Percentiles rank a stretch among this genome's conserved stretches.
These are phyloP conservation scores for Globisporangium cylindrosporum DNA, from an alignment of 352 stramenopile genomes.

Conservation along the genomic window DNA sequence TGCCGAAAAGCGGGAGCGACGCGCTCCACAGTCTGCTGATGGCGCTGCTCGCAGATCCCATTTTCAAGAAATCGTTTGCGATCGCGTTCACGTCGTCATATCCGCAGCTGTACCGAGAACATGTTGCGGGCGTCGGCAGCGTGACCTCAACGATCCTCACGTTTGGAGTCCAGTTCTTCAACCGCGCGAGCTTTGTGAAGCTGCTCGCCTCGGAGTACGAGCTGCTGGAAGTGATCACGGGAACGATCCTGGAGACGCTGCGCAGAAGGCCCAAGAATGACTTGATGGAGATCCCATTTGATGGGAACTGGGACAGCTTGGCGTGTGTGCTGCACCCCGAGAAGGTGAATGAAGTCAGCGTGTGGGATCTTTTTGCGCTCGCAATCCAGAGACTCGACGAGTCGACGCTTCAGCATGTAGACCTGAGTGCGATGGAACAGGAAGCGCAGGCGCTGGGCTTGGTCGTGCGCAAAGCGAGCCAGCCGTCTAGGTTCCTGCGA, in stretches of 20 bases:
- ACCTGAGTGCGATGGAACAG: conserved; percentile 38
- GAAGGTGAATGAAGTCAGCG: conserved; percentile 30
- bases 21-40: conserved; percentile 94
- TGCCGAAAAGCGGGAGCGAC: conserved; percentile 75
- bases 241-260: conserved; percentile 69
- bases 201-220: conserved; percentile 72
- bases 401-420: conserved; percentile 42
- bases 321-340: conserved; percentile 38
- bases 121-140: conserved; percentile 65
- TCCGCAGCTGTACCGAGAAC: conserved; percentile 77
- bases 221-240: conserved; percentile 67
- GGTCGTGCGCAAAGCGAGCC: conserved; percentile 30
- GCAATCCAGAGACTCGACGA: conserved; percentile 45
- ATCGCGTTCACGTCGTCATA: conserved; percentile 95
- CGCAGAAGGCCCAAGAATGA: conserved; percentile 49
- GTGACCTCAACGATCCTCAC: conserved; percentile 88
- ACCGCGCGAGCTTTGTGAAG: conserved; percentile 96
- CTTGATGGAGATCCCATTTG: conserved; percentile 42
- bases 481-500: conserved; percentile 47
- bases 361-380: conserved; percentile 73
- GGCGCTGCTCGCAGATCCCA: conserved; percentile 93
- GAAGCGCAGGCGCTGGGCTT: conserved; percentile 44
- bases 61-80: conserved; percentile 96
- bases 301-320: conserved; percentile 45
- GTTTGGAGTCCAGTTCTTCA: conserved; percentile 98